Evolutionary conservation across 441 rosid species (phyloP), one percentile per base, ranked within the genome.

Genomic region (Populus hybrid): DNA sequence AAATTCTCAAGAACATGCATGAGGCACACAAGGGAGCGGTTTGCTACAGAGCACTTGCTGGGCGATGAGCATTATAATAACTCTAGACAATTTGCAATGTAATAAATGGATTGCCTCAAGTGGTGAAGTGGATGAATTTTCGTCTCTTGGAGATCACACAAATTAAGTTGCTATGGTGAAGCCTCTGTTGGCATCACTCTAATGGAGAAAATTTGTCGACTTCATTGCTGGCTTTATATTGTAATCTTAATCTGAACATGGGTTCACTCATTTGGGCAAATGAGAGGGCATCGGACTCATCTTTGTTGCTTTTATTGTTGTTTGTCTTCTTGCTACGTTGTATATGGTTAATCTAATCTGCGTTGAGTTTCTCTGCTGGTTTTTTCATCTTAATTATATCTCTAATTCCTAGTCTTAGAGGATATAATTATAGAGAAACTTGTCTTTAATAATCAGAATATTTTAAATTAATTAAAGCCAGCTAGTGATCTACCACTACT

Each of bases 111-210:
- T 86, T 81, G 68, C 83, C 81, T 78, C 23, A 63, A 11, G 26
- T 76, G 84, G 87, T 93, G 97, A 92, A 92, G 98, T 85, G 81
- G 92, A 85, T 87, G 89, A 92, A 93, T 95, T 93, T 95, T 91
- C 93, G 88, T 80, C 87, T 76, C 79, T 16, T 23, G 32, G 65
- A 21, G 65, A 57, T 69, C 54, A 69, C 59, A 16, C 57, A 21
- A 69, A 34, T 34, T 23, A 34, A 21, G 54, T 35, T 69, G 35
- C 40, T 67, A 21, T 10, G 54, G 21, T 42, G 66, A 61, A 61
- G 66, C 73, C 38, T 38, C 5, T 57, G 28, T 5, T 32, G 40
- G 24, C 21, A 26, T 73, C 77, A 82, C 79, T 74, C 67, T 61
- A 81, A 80, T 73, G 87, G 89, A 83, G 96, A 86, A 95, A 92